A percentile compares a stretch with the other conserved stretches of the same genome.
These are phyloP conservation scores for Trichoderma aggressivum DNA, from an alignment of 2,329 filamentous ascomycete genomes.

Conservation along the genomic window DNA sequence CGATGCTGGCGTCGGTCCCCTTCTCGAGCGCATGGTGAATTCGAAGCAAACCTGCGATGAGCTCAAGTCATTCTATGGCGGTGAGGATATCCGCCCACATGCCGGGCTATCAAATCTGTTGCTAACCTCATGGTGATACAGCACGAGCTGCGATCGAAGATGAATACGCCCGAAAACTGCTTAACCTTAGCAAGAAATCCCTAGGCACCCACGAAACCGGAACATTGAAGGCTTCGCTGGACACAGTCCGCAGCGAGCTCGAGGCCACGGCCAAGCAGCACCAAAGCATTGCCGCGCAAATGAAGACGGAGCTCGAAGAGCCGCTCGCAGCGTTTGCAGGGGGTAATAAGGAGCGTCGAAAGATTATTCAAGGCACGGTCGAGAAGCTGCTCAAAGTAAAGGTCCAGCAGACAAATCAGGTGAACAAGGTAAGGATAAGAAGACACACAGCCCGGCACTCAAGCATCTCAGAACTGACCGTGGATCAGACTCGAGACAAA, in stretches of 20 bases:
- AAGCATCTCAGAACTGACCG: not conserved
- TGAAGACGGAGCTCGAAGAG: constrained; percentile 95
- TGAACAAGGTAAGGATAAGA: constrained; percentile 72
- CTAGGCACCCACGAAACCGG: constrained; percentile 85
- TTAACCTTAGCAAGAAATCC: constrained; percentile 81
- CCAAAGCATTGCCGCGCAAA: constrained; percentile 82
- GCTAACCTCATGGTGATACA: constrained; percentile 30
- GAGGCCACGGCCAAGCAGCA: constrained; percentile 95
- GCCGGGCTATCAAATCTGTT: not conserved
- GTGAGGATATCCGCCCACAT: constrained; percentile 44
- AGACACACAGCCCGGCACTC: not conserved
- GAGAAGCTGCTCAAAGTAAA: constrained; percentile 94
- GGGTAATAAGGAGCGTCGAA: constrained; percentile 92
- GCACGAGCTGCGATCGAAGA: constrained; percentile 93
- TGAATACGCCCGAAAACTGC: constrained; percentile 87
- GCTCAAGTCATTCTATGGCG: constrained; percentile 82
- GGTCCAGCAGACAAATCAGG: constrained; percentile 80
- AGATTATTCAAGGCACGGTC: constrained; percentile 91
- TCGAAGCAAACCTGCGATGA: constrained; percentile 95
- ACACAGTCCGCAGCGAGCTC: constrained; percentile 82
- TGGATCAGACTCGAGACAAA: constrained; percentile 71
- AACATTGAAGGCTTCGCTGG: constrained; percentile 77
- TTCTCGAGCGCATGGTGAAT: constrained; percentile 90
- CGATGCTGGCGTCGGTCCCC: constrained; percentile 87
- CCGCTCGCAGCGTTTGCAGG: constrained; percentile 87